Evolutionary conservation across 129 eudicot genomes (phyloP), one percentile per base, ranked within the genome.

Genomic region (Centaurea solstitialis): DNA sequence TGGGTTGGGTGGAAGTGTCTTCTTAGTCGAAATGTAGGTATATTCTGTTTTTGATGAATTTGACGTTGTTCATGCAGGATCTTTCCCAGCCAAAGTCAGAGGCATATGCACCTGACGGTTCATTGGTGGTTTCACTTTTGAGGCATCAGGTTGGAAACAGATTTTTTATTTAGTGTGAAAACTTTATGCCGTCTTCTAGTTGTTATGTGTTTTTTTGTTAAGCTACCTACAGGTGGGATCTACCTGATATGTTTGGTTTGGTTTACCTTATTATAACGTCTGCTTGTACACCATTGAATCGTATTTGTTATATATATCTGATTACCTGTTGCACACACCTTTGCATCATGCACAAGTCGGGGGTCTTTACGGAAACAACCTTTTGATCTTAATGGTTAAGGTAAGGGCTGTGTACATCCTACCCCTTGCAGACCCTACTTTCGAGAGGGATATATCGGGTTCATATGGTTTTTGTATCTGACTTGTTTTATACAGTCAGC

Each of bases 71-170:
- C 13, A 39, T 89, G 77, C 90, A 92, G 98, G 98, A 92, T 92
- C 93, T 92, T 81, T 90, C 92, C 23, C 97, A 94, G 80, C 94
- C 97, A n/a, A 86, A 79, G 76, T 80, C 87, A 78, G 99, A 94
- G 80, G 91, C 89, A 75, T 74, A 17, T 40, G 97, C 97, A 75
- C 97, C 99, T 40, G 93, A 90, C 47, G 97, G 99, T 57, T 30
- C 87, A 40, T 78, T 94, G 89, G 82, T 89, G 47, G 97, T 94
- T 57, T 83, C 93, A 21, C 94, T 94, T 76, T 70, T 94, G 82
- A 92, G 89, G 76, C 97, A 94, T 82, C 99, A 94, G 98, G 98
- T 93, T 67, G 84, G 72, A 80, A 17, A 59, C 24, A 69, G 2
- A 24, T 5, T 53, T 22, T 23, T 75, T 2, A 75, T 24, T 8